A percentile compares a stretch with the other conserved stretches of the same genome.
phyloP scores from a whole-genome alignment of 805 yeast genomes.

The Jamesozyma gamospora region DNA sequence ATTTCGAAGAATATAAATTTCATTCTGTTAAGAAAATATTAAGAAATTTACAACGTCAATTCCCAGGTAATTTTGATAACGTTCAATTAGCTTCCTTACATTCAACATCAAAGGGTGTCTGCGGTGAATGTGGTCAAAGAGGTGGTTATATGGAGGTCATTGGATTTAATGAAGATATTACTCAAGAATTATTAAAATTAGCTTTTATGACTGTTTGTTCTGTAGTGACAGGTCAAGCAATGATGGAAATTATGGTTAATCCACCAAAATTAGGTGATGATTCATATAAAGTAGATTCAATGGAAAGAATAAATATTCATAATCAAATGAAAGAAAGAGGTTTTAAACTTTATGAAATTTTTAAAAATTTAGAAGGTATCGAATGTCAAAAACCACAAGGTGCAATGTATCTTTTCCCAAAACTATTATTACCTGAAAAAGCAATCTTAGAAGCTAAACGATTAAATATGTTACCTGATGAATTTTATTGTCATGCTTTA shows the following conservation, averaged over 20 bases:
- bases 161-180: slow-evolving; percentile 63
- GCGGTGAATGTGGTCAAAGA: slow-evolving; percentile 99
- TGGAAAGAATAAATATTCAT: slow-evolving; percentile 57
- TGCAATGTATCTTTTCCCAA: slow-evolving; percentile 95
- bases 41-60: slow-evolving; percentile 46
- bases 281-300: slow-evolving; percentile 55
- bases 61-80: slow-evolving; percentile 45
- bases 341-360: slow-evolving; percentile 54
- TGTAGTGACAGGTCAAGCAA: slow-evolving; percentile 87
- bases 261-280: slow-evolving; percentile 80
- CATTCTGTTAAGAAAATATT: slow-evolving; percentile 74
- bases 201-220: slow-evolving; percentile 92
- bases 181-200: slow-evolving; percentile 64
- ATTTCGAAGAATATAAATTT: slow-evolving; percentile 56
- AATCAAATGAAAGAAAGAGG: slow-evolving; percentile 57
- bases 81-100: slow-evolving; percentile 90
- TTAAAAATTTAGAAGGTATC: slow-evolving; percentile 68
- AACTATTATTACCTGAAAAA: slow-evolving; percentile 51
- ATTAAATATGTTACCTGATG: slow-evolving; percentile 59
- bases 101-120: slow-evolving; percentile 94
- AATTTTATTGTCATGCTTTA: slow-evolving; percentile 74
- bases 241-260: slow-evolving; percentile 83
- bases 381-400: slow-evolving; percentile 85
- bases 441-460: slow-evolving; percentile 53
- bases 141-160: slow-evolving; percentile 96